phyloP scores from a whole-genome alignment of 78 protist species.

The Creolimax fragrantissima region DNA sequence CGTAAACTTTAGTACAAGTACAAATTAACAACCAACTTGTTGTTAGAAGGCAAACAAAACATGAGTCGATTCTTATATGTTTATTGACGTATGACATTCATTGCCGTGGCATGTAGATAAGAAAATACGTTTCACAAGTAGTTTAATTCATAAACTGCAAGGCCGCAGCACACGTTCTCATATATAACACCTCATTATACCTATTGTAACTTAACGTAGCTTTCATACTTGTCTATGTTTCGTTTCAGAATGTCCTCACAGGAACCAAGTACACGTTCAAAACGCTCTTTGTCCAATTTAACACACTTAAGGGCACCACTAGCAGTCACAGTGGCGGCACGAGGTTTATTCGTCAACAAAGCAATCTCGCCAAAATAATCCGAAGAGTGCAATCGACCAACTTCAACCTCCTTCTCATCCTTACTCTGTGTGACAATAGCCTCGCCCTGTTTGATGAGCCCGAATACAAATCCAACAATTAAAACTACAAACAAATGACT shows the following conservation, averaged over 20 bases:
- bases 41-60: too few relatives aligned
- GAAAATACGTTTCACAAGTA: too few relatives aligned
- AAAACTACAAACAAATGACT: neutral
- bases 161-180: too few relatives aligned
- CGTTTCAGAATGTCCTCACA: slow-evolving; percentile 56
- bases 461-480: too few relatives aligned
- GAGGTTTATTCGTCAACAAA: slow-evolving; percentile 48
- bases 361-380: slow-evolving; percentile 83
- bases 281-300: slow-evolving; percentile 62
- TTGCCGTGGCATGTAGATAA: too few relatives aligned
- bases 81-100: too few relatives aligned
- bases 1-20: too few relatives aligned
- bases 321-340: slow-evolving; percentile 76
- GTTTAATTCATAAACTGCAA: too few relatives aligned
- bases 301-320: slow-evolving; percentile 41
- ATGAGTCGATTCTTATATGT: too few relatives aligned
- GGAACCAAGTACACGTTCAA: slow-evolving; percentile 71
- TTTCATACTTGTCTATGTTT: slow-evolving; percentile 47
- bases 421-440: slow-evolving; percentile 5
- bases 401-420: slow-evolving; percentile 12
- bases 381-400: slow-evolving; percentile 35
- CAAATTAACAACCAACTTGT: too few relatives aligned
- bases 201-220: slow-evolving; percentile 5
- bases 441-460: neutral
- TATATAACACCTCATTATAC: too few relatives aligned